Conservation (phyloP, 495 filamentous ascomycete species). For the Neurospora pannonica region DNA sequence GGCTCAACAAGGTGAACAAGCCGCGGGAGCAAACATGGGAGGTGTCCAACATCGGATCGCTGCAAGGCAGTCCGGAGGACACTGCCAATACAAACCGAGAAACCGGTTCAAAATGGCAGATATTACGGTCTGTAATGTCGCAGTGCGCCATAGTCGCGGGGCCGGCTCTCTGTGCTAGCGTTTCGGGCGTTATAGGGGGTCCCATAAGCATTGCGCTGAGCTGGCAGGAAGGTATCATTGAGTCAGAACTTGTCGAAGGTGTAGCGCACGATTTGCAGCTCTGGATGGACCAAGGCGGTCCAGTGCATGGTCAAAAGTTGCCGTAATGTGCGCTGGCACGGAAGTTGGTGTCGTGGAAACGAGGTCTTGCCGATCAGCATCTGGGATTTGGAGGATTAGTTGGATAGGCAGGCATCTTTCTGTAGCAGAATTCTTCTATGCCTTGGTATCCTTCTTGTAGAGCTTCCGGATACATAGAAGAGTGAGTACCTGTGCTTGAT, state of each 20-base stretch:
- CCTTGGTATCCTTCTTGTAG: neutral
- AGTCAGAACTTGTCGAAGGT: constrained; percentile 13
- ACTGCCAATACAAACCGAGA: neutral
- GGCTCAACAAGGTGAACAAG: constrained; percentile 18
- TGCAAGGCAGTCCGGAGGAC: constrained; percentile 6
- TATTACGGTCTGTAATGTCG: constrained; percentile 24
- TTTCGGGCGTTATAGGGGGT: constrained; percentile 17
- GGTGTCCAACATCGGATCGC: constrained; percentile 26
- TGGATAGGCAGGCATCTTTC: neutral
- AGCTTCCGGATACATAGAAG: neutral
- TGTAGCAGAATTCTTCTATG: neutral
- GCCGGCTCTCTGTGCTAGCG: constrained; percentile 20
- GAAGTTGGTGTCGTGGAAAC: neutral
- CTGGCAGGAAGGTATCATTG: constrained; percentile 26
- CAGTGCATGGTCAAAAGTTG: neutral
- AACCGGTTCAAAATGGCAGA: constrained; percentile 11
- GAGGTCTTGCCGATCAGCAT: neutral
- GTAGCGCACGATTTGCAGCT: constrained; percentile 20
- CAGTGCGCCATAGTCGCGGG: constrained; percentile 23
- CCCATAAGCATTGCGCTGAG: constrained; percentile 17
- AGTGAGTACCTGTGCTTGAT: neutral
- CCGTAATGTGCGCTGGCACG: neutral
- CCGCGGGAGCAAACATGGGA: constrained; percentile 18
- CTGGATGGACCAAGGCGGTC: constrained; percentile 12
- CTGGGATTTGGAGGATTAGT: neutral